phyloP scores from a whole-genome alignment of 2,329 filamentous ascomycete genomes.

The Clonostachys sp. region DNA sequence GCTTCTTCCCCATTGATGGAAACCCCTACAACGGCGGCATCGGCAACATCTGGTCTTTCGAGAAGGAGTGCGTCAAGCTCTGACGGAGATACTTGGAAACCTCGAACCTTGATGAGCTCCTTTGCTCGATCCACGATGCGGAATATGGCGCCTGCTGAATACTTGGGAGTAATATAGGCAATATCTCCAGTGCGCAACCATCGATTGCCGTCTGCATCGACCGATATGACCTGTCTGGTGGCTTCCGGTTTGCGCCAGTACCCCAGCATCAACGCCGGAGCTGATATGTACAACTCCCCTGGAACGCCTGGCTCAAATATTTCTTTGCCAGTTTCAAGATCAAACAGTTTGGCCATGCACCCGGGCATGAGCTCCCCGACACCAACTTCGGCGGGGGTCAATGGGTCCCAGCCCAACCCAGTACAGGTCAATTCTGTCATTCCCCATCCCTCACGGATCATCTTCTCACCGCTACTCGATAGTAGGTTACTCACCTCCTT shows the following conservation, averaged over 20 bases:
- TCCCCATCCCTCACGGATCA: conserved; percentile 70
- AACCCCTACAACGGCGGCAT: conserved; percentile 64
- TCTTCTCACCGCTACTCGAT: conserved; percentile 29
- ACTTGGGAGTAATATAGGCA: conserved; percentile 54
- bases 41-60: conserved; percentile 41
- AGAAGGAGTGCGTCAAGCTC: conserved; percentile 35
- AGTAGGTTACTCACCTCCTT: conserved; percentile 40
- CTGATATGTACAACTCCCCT: conserved; percentile 71
- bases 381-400: conserved; percentile 50
- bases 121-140: conserved; percentile 70
- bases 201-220: conserved; percentile 41
- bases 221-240: conserved; percentile 51
- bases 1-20: conserved; percentile 47
- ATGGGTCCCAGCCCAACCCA: conserved; percentile 63
- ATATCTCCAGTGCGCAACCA: conserved; percentile 78
- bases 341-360: conserved; percentile 1
- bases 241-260: conserved; percentile 72
- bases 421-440: conserved; percentile 83
- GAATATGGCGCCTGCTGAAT: conserved; percentile 42
- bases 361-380: conserved; percentile 3
- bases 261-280: conserved; percentile 68
- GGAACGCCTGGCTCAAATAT: conserved; percentile 27
- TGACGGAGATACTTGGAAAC: conserved; percentile 54
- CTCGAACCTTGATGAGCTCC: conserved; percentile 60
- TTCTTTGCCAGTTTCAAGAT: conserved; percentile 42